Conservation (phyloP, 345 rosid genomes). For the Mangifera indica region DNA sequence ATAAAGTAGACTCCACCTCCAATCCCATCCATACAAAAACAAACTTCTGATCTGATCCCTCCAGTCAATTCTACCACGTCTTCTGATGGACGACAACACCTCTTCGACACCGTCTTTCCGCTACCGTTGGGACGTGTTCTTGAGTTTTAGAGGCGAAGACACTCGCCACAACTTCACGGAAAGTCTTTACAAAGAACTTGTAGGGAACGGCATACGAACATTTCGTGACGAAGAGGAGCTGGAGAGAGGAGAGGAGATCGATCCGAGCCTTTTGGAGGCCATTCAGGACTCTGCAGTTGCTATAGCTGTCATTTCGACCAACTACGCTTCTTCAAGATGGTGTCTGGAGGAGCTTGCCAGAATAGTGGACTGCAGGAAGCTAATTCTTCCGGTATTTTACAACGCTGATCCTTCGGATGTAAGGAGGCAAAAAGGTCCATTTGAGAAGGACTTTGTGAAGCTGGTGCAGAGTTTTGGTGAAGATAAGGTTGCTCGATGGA, state of each 20-base stretch:
- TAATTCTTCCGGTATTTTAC: slow-evolving; percentile 46
- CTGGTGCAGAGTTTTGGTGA: slow-evolving; percentile 20
- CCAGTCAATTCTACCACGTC: neutral
- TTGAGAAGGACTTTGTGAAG: slow-evolving; percentile 25
- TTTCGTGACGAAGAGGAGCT: slow-evolving; percentile 37
- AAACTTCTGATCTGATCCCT: neutral
- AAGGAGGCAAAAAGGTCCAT: slow-evolving; percentile 33
- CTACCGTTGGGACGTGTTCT: slow-evolving; percentile 46
- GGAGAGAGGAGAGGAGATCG: slow-evolving; percentile 42
- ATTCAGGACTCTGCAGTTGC: slow-evolving; percentile 55
- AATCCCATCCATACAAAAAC: neutral
- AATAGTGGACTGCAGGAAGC: slow-evolving; percentile 32
- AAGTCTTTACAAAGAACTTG: slow-evolving; percentile 24
- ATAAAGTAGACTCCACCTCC: too few species aligned
- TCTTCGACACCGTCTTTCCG: slow-evolving; percentile 6
- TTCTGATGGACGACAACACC: neutral
- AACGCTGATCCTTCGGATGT: slow-evolving; percentile 47
- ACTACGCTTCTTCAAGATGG: slow-evolving; percentile 45
- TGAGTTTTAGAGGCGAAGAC: slow-evolving; percentile 60
- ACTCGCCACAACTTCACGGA: slow-evolving; percentile 38
- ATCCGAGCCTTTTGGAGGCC: slow-evolving; percentile 30
- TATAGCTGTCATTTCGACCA: slow-evolving; percentile 35
- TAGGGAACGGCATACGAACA: neutral
- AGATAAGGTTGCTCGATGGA: slow-evolving; percentile 32
- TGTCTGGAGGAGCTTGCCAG: slow-evolving; percentile 49